Conservation (phyloP, 805 yeast genomes). For the Lipomyces sp. region DNA sequence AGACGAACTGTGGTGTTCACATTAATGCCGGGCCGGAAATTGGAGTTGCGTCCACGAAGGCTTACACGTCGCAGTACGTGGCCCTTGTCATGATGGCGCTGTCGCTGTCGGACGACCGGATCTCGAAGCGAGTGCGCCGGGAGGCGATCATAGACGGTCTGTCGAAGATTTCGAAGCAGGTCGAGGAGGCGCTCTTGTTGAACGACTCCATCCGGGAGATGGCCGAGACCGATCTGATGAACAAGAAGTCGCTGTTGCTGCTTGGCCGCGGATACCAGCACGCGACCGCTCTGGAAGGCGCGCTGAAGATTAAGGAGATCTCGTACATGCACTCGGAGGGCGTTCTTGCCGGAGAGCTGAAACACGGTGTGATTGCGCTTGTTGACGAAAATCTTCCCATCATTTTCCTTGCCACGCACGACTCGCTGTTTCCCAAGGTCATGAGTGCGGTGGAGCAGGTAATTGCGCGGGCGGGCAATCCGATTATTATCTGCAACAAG, state of each 20-base stretch:
- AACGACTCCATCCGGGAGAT: slow-evolving; percentile 70
- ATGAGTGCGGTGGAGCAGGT: slow-evolving; percentile 96
- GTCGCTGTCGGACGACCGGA: slow-evolving; percentile 87
- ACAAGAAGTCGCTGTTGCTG: slow-evolving; percentile 80
- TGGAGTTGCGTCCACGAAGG: slow-evolving; percentile 98
- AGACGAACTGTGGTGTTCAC: slow-evolving; percentile 98
- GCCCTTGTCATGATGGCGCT: slow-evolving; percentile 96
- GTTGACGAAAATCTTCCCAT: slow-evolving; percentile 94
- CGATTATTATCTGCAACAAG: slow-evolving; percentile 87
- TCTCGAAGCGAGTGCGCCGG: slow-evolving; percentile 73
- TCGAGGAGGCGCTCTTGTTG: slow-evolving; percentile 67
- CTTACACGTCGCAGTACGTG: slow-evolving; percentile 96
- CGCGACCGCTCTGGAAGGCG: slow-evolving; percentile 98
- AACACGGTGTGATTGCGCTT: slow-evolving; percentile 95
- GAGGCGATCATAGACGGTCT: slow-evolving; percentile 82
- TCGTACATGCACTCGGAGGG: slow-evolving; percentile 99
- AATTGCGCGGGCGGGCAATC: slow-evolving; percentile 95
- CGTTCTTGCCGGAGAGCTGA: slow-evolving; percentile 97
- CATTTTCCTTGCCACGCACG: slow-evolving; percentile 93
- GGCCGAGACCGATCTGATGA: slow-evolving; percentile 68
- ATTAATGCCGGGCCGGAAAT: slow-evolving; percentile 99
- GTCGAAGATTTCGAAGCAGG: slow-evolving; percentile 78
- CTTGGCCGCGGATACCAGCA: slow-evolving; percentile 97
- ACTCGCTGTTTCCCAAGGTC: slow-evolving; percentile 92
- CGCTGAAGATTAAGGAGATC: slow-evolving; percentile 94